Evolutionary conservation across 2,329 filamentous ascomycete species (phyloP).

Genomic region (Cladosporium sphaerospermum): DNA sequence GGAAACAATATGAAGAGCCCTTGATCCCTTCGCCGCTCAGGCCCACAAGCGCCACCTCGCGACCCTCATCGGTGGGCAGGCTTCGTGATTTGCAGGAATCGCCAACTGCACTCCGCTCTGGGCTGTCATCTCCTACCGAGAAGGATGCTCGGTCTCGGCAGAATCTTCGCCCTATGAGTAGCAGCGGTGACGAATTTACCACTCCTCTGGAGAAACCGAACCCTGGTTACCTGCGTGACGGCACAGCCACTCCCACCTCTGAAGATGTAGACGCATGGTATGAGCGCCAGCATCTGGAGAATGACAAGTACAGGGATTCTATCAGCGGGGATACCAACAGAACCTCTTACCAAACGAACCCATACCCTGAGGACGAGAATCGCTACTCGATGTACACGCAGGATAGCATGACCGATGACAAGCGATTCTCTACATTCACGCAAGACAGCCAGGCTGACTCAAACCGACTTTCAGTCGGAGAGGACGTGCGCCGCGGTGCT

Average conservation of each 20-base stretch:
- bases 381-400: slow-evolving; percentile 48
- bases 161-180: slow-evolving; percentile 42
- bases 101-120: slow-evolving; percentile 53
- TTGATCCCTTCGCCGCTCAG: slow-evolving; percentile 29
- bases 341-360: slow-evolving; percentile 41
- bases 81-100: slow-evolving; percentile 48
- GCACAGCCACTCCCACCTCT: slow-evolving; percentile 22
- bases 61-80: slow-evolving; percentile 55
- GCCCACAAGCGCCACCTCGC: slow-evolving; percentile 28
- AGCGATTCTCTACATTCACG: slow-evolving; percentile 6
- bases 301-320: slow-evolving; percentile 50
- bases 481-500: slow-evolving; percentile 60
- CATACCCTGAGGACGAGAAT: slow-evolving; percentile 48
- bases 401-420: slow-evolving; percentile 44
- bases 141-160: slow-evolving; percentile 49
- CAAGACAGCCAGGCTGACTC: slow-evolving; percentile 50
- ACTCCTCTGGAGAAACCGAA: slow-evolving; percentile 32
- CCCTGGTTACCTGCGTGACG: slow-evolving; percentile 44
- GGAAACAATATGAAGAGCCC: slow-evolving; percentile 51
- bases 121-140: slow-evolving; percentile 53
- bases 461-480: slow-evolving; percentile 25
- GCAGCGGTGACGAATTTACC: slow-evolving; percentile 41
- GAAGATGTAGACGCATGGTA: slow-evolving; percentile 46
- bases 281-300: slow-evolving; percentile 50
- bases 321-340: slow-evolving; percentile 26